Evolutionary conservation across 805 yeast genomes (phyloP), one percentile per base, ranked within the genome.

Genomic region (Scheffersomyces lignosus): DNA sequence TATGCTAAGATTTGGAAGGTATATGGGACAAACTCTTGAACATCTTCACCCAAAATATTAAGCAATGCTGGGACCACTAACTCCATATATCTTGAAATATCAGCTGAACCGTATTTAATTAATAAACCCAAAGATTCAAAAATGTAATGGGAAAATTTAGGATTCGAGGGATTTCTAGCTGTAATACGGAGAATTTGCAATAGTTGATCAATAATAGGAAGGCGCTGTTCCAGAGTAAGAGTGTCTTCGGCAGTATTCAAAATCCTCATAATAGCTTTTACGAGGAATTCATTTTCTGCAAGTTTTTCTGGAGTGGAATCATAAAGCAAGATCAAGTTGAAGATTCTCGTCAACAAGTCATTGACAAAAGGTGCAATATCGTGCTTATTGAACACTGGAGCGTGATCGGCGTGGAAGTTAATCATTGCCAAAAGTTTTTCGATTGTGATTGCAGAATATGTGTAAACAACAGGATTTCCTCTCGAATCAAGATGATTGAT

Each of bases 1-100:
- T 67, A 88, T 1, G 97, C 82, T 40, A 93, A 69, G n/a, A 93
- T 73, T 66, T 93, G 99, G 63, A 95, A 84, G 4, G 84, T 81
- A 54, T 93, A 93, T 8, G 98, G 97, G 13, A 87, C 81, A 56
- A 93, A 93, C 64, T 93, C 99, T 50, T 90, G 91, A 31, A 93
- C 85, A 51, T 93, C 98, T 34, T 80, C 80, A 15, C 86, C 82
- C 38, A 93, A 69, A 18, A 90, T 77, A 1, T 64, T 63, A 42
- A 90, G 64, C 38, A 87, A 68, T 2, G 80, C 71, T 5, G 95
- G 91, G 51, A 90, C 72, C 23, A 87, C 68, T 8, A 76, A 43
- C 4, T 64, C 62, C 39, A 81, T 81, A 27, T 76, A 64, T 18
- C 56, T 40, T 13, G 44, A 45, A 17, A 53, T 44, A 16, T 62